Evolutionary conservation across 176 grass and related monocot species (phyloP), one percentile per base, ranked within the genome.

Genomic region (Raddia distichophylla): DNA sequence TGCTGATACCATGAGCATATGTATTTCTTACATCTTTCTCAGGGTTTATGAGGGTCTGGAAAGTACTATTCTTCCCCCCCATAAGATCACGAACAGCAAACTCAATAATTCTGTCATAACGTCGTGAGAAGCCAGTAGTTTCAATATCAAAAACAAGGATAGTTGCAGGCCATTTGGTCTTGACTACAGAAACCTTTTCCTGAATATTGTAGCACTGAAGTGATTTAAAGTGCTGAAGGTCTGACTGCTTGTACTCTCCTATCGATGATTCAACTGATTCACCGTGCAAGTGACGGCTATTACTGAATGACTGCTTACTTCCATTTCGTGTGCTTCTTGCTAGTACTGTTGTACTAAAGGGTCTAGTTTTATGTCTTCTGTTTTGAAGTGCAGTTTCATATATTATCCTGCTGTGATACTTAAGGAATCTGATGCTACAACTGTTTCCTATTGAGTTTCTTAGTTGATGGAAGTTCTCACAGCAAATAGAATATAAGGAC

Each of bases 111-210:
- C 88, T 87, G 68, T 90, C 90, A 46, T 80, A 46, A 46, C 68
- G 80, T 15, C 88, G 75, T 67, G 76, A 86, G 37, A 98, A 89
- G 3, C 93, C 93, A 64, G 91, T 91, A 61, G 96, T 95, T 71
- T 94, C 96, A 83, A 93, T 89, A 86, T 98, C 89, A 79, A 98
- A 87, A 67, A 98, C 96, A 57, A 98, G 76, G 79, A 98, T 91
- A 64, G 91, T 93, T 80, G 86, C 93, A 83, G 90, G 84, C 57
- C 86, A 65, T 42, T 93, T 65, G 1, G 86, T 90, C 85, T 84
- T 91, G 52, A 60, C 67, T 35, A 75, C 77, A 82, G 84, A 84
- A 87, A 71, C 52, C 32, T 83, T 79, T 77, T 91, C 72, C 79
- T 78, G 54, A 53, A 64, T 53, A 73, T 91, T 33, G 43, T 88